Conservation (phyloP, 2,329 filamentous ascomycete genomes). For the Microcera coccophila region DNA sequence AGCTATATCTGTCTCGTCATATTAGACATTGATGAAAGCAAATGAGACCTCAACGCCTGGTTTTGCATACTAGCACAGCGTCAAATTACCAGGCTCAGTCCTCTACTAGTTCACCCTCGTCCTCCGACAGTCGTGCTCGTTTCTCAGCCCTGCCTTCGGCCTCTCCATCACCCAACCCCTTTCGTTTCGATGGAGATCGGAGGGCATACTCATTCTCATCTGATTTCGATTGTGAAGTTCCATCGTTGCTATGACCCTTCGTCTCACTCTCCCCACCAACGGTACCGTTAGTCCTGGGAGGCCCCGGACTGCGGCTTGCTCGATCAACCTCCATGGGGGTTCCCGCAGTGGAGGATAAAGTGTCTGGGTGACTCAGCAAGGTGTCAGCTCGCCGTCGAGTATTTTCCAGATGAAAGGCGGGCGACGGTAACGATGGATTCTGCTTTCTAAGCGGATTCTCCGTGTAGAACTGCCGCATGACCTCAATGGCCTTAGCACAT, state of each 20-base stretch:
- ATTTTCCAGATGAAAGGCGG: conserved; percentile 53
- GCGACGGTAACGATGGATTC: conserved; percentile 51
- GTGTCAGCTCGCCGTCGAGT: conserved; percentile 50
- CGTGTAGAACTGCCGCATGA: conserved; percentile 66
- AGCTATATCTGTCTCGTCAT: conserved; percentile 12
- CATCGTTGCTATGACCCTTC: conserved; percentile 24
- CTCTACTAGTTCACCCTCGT: conserved; percentile 47
- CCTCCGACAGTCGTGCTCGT: conserved; percentile 43
- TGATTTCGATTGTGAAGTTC: conserved; percentile 35
- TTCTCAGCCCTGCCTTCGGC: conserved; percentile 39
- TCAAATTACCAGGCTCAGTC: conserved; percentile 18
- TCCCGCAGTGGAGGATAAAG: conserved; percentile 45
- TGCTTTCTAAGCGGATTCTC: conserved; percentile 61
- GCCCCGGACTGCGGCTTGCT: conserved; percentile 50
- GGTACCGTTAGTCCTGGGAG: conserved; percentile 38
- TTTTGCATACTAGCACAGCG: conserved; percentile 11
- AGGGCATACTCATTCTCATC: conserved; percentile 29
- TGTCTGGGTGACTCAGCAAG: conserved; percentile 39
- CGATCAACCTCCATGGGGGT: conserved; percentile 48
- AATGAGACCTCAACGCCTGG: conserved; percentile 20
- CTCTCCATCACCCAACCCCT: conserved; percentile 36
- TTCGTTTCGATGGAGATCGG: conserved; percentile 41
- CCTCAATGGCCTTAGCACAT: conserved; percentile 68
- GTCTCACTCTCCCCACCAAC: conserved; percentile 34
- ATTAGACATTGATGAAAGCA: conserved; percentile 10